phyloP scores from a whole-genome alignment of 257 asterid species.

The Lavandula angustifolia region DNA sequence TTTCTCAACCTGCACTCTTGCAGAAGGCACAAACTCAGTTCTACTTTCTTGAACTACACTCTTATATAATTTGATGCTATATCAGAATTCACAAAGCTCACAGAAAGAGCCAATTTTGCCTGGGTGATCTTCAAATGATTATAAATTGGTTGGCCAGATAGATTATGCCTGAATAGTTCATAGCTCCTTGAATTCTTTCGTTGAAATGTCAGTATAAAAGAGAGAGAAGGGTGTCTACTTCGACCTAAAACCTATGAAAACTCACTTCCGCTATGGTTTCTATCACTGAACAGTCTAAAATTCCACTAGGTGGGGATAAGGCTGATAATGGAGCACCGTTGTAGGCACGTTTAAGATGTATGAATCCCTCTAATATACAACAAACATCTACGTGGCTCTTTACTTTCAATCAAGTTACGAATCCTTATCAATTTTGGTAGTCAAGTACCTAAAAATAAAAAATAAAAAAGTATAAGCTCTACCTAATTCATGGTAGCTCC shows the following conservation, averaged over 20 bases:
- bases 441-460: neutral
- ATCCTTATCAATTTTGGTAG: conserved; percentile 1
- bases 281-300: no score
- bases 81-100: conserved; percentile 4
- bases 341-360: no score
- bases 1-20: conserved; percentile 94
- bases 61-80: conserved; percentile 9
- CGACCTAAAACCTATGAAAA: neutral
- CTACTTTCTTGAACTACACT: conserved; percentile 25
- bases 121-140: neutral
- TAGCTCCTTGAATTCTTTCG: conserved; percentile 11
- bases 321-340: no score
- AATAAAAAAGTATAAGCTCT: neutral
- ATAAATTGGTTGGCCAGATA: neutral
- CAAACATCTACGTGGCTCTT: conserved; percentile 3
- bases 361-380: neutral
- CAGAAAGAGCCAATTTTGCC: neutral
- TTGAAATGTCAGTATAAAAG: neutral
- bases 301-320: no score
- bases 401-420: conserved; percentile 3
- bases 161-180: neutral
- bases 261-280: no score
- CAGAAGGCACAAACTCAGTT: conserved; percentile 36
- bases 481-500: conserved; percentile 21
- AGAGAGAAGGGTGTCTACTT: neutral